Conservation (phyloP, 305 asterid genomes). For the Stenogyne calaminthoides region DNA sequence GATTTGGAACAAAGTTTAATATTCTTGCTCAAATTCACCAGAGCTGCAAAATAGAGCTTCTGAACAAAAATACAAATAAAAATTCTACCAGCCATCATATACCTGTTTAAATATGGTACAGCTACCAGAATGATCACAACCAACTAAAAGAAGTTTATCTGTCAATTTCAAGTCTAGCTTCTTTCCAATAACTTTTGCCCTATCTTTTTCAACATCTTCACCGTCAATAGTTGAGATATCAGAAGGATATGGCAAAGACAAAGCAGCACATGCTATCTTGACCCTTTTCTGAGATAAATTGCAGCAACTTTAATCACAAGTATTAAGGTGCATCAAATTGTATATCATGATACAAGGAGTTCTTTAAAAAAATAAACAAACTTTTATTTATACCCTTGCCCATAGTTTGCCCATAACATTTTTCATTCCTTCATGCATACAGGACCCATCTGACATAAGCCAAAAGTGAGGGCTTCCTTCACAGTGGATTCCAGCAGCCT, state of each 20-base stretch:
- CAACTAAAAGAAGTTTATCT: slow-evolving; percentile 68
- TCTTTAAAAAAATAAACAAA: neutral
- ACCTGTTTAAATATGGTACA: slow-evolving; percentile 93
- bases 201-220: slow-evolving; percentile 41
- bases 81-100: slow-evolving; percentile 9
- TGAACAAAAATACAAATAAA: neutral
- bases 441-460: slow-evolving; percentile 75
- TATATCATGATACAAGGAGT: neutral
- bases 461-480: slow-evolving; percentile 78
- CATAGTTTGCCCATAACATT: slow-evolving; percentile 73
- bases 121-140: slow-evolving; percentile 77
- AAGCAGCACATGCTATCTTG: slow-evolving; percentile 64
- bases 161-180: slow-evolving; percentile 35
- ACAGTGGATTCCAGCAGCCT: slow-evolving; percentile 75
- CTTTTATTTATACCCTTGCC: slow-evolving; percentile 52
- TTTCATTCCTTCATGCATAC: slow-evolving; percentile 73
- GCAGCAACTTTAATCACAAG: slow-evolving; percentile 21
- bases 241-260: slow-evolving; percentile 78
- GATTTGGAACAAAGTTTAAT: neutral
- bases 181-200: slow-evolving; percentile 29
- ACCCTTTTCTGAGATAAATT: slow-evolving; percentile 53
- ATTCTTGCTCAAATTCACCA: neutral
- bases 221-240: slow-evolving; percentile 32
- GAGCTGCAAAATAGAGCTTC: neutral
- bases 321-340: slow-evolving; percentile 12